Base-by-base conservation (phyloP, 2,329 filamentous ascomycete species). In the Dothiorella sarmentorum region DNA sequence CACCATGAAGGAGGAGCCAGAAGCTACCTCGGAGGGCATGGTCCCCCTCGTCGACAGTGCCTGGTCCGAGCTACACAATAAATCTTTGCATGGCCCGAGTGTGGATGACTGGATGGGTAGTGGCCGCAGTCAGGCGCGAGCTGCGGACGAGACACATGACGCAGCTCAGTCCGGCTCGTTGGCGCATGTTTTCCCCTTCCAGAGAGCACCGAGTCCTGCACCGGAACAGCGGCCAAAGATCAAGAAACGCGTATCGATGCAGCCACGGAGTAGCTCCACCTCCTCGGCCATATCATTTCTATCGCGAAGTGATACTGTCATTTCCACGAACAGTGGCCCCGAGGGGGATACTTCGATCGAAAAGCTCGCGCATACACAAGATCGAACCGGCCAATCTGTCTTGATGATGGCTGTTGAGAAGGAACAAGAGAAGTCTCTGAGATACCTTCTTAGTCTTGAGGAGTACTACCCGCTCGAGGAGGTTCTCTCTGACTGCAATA, bases 151-250 rank as follows among this genome's bases (percentile, higher is more conserved):
- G 33, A 27, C 33, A 5, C 22, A 38, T 7, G 29, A 29, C 20
- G 20, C 31, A 17, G 26, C 24, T 18, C 31, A 40, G 60, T 67
- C 71, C 45, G 76, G 75, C 2, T 77, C 77, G 2, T 63, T 97
- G 3, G 83, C 87, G 55, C 93, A 97, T 69, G 91, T 97, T 1
- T 97, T 97, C 65, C 93, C 92, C 0, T 97, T 96, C 62, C 89
- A 96, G 69, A 82, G 81, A 58, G 83, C 84, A 61, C 71, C 75
- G 42, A 79, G 74, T 20, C 77, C 78, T 24, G 76, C 78, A 18
- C 71, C 76, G 5, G 71, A 72, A 13, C 73, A 76, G 2, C 68
- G 74, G 4, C 84, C 84, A 60, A 83, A 82, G 64, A 75, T 82
- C 33, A 95, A 94, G 72, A 90, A 81, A 64, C 70, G 82, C 64